These are phyloP conservation scores for Arabidopsis arenosa DNA, from an alignment of 345 rosid species.

Conservation along the genomic window DNA sequence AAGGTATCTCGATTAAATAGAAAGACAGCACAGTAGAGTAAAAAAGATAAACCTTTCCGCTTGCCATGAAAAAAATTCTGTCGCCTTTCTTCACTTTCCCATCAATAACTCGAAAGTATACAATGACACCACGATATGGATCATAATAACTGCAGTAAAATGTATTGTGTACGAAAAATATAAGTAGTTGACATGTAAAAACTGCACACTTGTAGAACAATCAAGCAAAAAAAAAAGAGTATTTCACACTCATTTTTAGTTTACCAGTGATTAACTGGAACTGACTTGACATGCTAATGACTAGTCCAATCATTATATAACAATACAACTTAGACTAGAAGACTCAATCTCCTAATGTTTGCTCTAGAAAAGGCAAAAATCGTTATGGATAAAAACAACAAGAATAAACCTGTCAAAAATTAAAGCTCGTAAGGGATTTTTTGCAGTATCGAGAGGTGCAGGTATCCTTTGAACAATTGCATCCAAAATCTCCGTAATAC, in stretches of 20 bases:
- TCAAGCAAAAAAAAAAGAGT: background rate
- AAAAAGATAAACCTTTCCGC: conserved; percentile 64
- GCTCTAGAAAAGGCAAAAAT: conserved; percentile 3
- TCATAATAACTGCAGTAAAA: conserved; percentile 81
- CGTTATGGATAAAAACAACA: background rate
- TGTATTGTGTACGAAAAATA: conserved; percentile 11
- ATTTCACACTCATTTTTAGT: conserved; percentile 13
- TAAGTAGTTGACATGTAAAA: conserved; percentile 7
- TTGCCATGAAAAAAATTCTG: conserved; percentile 91
- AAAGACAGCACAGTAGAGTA: conserved; percentile 15
- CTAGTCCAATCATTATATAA: conserved; percentile 1
- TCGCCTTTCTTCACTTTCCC: conserved; percentile 95
- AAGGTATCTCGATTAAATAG: conserved; percentile 13
- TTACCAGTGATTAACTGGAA: background rate
- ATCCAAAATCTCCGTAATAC: conserved; percentile 80
- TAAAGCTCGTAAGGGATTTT: conserved; percentile 73
- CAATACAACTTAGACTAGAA: conserved; percentile 22
- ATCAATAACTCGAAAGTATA: conserved; percentile 93
- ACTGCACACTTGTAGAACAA: conserved; percentile 6
- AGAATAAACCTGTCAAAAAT: conserved; percentile 91
- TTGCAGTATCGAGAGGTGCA: conserved; percentile 71
- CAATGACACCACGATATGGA: conserved; percentile 98
- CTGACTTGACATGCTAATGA: conserved; percentile 15
- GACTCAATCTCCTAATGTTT: conserved; percentile 16
- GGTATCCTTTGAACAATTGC: conserved; percentile 85